Base-by-base conservation (phyloP, 2,329 filamentous ascomycete species). In the Aureobasidium leucospermi region DNA sequence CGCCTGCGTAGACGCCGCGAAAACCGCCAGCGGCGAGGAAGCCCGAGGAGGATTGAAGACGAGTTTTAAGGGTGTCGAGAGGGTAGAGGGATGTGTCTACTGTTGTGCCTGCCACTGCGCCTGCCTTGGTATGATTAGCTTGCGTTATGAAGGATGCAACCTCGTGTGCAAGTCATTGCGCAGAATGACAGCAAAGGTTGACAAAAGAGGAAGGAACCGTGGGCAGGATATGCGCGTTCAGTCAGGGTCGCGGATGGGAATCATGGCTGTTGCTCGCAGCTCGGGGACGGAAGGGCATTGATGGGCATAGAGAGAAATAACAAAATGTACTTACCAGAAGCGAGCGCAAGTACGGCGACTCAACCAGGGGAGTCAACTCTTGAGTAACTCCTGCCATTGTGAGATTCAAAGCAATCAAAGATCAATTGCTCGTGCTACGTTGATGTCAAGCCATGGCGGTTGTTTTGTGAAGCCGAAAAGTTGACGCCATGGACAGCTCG, bases 41-140 rank as follows among this genome's bases (percentile, higher is more conserved):
- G 72, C 87, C 85, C 60, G 81, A 73, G 49, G 83, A 83, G 64
- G 91, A 90, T 78, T 99, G 94, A 6, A 99, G 89, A 15, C 94
- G 91, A 45, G 95, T 99, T 78, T 99, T 99, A 71, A 99, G 86
- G 0, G 94, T 99, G 82, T 99, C 95, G 80, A 99, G 90, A 0
- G 94, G 94, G 79, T 89, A 99, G 71, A 99, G 89, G 59, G 91
- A 91, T 69, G 96, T 86, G 82, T 99, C 94, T 74, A 97, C 94
- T 13, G 92, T 96, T 49, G 94, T 94, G 71, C 94, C 94, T 66
- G 94, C 94, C 65, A 96, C 79, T 70, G 86, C 94, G 73, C 94
- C 94, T 66, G 94, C 90, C 80, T 87, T 68, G 51, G 58, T 41
- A 41, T 59, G 53, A 41, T 39, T 11, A 34, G 48, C 47, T 39